These are phyloP conservation scores for Fusarium beomiforme DNA, from an alignment of 2,329 filamentous ascomycete genomes.

Conservation along the genomic window DNA sequence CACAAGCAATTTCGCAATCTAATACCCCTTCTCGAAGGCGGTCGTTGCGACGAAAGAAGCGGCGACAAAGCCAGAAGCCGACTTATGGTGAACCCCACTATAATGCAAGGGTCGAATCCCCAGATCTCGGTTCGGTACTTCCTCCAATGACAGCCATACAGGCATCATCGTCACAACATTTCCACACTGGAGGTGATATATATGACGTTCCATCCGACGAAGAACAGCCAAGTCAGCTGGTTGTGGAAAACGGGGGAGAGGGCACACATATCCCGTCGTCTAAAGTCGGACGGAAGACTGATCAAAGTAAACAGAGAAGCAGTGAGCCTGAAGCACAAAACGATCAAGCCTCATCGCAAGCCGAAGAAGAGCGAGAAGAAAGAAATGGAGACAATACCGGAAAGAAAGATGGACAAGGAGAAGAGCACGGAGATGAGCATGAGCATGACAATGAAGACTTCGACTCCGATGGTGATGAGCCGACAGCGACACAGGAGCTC, in stretches of 20 bases:
- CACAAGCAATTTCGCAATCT: not conserved
- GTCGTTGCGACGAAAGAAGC: not conserved
- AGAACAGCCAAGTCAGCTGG: not conserved
- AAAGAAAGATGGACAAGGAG: not conserved
- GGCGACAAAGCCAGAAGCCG: constrained; percentile 22
- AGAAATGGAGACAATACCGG: not conserved
- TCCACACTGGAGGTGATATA: not conserved
- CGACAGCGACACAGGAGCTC: not conserved
- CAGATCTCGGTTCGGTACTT: constrained; percentile 19
- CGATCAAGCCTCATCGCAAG: not conserved
- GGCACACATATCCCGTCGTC: not conserved
- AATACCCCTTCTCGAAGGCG: not conserved
- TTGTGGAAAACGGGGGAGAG: not conserved
- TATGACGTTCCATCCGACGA: not conserved
- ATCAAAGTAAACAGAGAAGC: not conserved
- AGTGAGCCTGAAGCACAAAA: not conserved
- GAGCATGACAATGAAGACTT: not conserved
- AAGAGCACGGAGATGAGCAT: not conserved
- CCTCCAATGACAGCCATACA: not conserved
- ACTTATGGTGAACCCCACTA: constrained; percentile 2
- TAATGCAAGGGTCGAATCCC: constrained; percentile 7
- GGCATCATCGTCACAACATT: not conserved
- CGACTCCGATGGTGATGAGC: not conserved
- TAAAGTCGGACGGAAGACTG: not conserved
- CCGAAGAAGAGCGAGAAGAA: not conserved